Conservation (phyloP, 192 early-diverging fungal genomes). For the Coemansia sp. region DNA sequence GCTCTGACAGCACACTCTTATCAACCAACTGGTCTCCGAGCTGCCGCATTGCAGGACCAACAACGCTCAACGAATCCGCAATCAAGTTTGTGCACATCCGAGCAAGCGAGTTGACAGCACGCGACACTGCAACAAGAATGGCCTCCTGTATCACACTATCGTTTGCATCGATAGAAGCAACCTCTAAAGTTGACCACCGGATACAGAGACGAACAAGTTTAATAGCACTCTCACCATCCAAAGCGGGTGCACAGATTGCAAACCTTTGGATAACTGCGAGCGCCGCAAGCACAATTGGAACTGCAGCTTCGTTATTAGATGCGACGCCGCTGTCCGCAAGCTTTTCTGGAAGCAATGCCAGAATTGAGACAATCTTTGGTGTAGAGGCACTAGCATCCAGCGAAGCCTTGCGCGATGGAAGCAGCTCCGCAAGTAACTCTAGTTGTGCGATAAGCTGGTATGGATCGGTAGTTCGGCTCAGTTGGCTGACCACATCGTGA, state of each 20-base stretch:
- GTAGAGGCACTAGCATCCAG: conserved; percentile 19
- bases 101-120: conserved; percentile 13
- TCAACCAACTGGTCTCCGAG: conserved; percentile 22
- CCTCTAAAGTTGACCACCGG: conserved; percentile 10
- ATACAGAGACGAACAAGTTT: conserved; percentile 23
- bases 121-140: conserved; percentile 12
- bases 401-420: conserved; percentile 15
- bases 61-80: conserved; percentile 3
- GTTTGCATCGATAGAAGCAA: not conserved
- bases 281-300: conserved; percentile 15
- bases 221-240: conserved; percentile 17
- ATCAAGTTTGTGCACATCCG: not conserved
- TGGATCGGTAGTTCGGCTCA: not conserved
- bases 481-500: conserved; percentile 14
- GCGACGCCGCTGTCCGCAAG: not conserved
- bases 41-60: conserved; percentile 23
- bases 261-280: conserved; percentile 21
- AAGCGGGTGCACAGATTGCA: conserved; percentile 8
- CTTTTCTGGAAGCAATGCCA: conserved; percentile 9
- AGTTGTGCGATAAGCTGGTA: conserved; percentile 12
- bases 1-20: conserved; percentile 23
- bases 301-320: not conserved
- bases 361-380: conserved; percentile 12
- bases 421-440: conserved; percentile 41
- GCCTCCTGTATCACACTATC: not conserved